A percentile compares a stretch with the other conserved stretches of the same genome.
Evolutionary conservation across 1,284 basidiomycete species (phyloP).

Genomic region (Trichosporon sp.): DNA sequence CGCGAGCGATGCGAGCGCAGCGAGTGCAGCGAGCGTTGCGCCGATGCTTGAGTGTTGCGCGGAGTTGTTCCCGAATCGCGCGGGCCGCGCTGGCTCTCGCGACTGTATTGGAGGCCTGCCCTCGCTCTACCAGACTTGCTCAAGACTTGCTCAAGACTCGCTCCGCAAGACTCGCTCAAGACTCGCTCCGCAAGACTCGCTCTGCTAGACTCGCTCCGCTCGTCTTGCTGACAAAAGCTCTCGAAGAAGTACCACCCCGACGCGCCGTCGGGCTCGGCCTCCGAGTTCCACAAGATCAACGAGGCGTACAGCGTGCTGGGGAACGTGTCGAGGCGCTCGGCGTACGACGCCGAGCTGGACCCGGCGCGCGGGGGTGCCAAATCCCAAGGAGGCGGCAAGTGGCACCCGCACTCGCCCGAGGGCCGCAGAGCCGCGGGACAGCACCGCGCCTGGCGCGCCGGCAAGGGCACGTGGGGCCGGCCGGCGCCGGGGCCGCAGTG

Average conservation of each 20-base stretch:
- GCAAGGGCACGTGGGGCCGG: constrained; percentile 2
- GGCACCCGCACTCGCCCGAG: constrained; percentile 18
- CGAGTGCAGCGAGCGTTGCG: not conserved
- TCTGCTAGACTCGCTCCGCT: too few relatives aligned
- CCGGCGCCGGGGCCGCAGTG: constrained; percentile 14
- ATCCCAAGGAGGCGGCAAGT: not conserved
- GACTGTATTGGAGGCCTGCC: too few relatives aligned
- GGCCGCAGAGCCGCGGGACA: constrained; percentile 13
- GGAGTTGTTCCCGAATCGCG: too few relatives aligned
- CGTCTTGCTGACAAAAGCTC: constrained; percentile 32
- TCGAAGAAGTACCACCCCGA: constrained; percentile 52
- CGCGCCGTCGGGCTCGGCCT: constrained; percentile 38
- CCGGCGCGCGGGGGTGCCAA: not conserved
- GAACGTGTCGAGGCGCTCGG: constrained; percentile 38
- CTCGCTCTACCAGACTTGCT: too few relatives aligned
- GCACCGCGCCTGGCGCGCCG: constrained; percentile 9
- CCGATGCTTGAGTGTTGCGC: too few relatives aligned
- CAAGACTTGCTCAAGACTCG: too few relatives aligned
- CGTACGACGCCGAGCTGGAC: constrained; percentile 9
- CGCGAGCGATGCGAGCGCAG: not conserved
- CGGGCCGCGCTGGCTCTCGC: too few relatives aligned
- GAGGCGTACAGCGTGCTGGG: constrained; percentile 47
- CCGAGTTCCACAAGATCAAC: constrained; percentile 45
- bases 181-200: too few relatives aligned
- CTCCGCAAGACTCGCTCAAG: too few relatives aligned